phyloP scores from a whole-genome alignment of 202 grass and related monocot species.

The Setaria viridis region DNA sequence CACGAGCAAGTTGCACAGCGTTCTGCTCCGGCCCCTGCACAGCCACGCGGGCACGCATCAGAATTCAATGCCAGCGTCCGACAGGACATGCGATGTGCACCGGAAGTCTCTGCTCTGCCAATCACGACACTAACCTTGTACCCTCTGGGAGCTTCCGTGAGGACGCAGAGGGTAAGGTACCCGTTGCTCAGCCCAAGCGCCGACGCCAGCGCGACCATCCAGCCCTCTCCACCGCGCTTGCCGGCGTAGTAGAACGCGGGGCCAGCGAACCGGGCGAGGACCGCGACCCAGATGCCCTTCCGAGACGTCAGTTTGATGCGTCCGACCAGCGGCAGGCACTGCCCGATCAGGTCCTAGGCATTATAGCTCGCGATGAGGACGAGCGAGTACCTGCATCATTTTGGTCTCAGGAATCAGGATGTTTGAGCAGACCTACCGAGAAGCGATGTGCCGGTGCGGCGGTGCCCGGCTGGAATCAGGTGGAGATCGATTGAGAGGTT shows the following conservation, averaged over 20 bases:
- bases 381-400: constrained; percentile 60
- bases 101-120: background rate
- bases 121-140: constrained; percentile 56
- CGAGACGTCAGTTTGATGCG: constrained; percentile 57
- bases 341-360: constrained; percentile 66
- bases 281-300: constrained; percentile 46
- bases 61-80: too few species aligned
- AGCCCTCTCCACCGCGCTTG: constrained; percentile 65
- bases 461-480: too few species aligned
- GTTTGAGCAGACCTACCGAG: too few species aligned
- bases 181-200: constrained; percentile 68
- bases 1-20: constrained; percentile 74
- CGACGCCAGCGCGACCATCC: constrained; percentile 66
- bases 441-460: too few species aligned
- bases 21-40: constrained; percentile 75
- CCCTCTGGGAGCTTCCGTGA: constrained; percentile 63
- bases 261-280: constrained; percentile 54
- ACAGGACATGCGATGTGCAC: background rate
- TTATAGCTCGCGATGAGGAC: constrained; percentile 68
- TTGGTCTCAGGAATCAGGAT: too few species aligned
- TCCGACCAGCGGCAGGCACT: constrained; percentile 60
- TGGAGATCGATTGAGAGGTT: too few species aligned
- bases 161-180: constrained; percentile 65
- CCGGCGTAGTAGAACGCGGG: constrained; percentile 72
- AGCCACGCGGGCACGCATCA: background rate